Percentiles rank a stretch among this genome's conserved stretches.
These are phyloP conservation scores for Flueggea neowawraea DNA, from an alignment of 441 rosid species.

Conservation along the genomic window DNA sequence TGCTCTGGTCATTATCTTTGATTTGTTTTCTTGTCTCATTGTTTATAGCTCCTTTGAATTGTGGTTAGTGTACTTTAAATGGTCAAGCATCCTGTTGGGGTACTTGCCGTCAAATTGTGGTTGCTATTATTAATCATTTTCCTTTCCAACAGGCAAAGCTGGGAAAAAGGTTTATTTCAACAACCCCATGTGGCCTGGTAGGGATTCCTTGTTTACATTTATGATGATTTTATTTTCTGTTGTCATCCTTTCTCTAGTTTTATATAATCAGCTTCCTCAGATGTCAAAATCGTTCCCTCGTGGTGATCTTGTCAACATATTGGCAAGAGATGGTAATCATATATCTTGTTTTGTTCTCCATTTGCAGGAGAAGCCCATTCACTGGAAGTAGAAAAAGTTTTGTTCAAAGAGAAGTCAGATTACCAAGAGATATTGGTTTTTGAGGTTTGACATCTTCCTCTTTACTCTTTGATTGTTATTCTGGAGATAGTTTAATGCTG, in stretches of 20 bases:
- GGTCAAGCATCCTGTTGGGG: too few species aligned
- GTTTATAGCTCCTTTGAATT: too few species aligned
- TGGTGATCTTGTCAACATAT: too few species aligned
- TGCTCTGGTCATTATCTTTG: constrained; percentile 43
- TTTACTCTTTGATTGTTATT: constrained; percentile 4
- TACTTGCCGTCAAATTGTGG: too few species aligned
- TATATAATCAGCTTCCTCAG: too few species aligned
- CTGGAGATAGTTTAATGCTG: neutral
- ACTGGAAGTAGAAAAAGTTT: constrained; percentile 65
- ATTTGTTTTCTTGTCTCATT: too few species aligned
- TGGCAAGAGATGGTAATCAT: too few species aligned
- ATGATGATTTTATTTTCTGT: too few species aligned
- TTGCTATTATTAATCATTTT: neutral
- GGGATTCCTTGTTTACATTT: neutral
- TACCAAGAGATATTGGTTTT: constrained; percentile 93
- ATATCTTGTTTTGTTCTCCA: constrained; percentile 6
- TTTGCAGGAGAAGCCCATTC: constrained; percentile 95
- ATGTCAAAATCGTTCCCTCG: too few species aligned
- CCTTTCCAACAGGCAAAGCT: constrained; percentile 37
- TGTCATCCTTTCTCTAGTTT: too few species aligned
- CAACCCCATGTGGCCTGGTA: constrained; percentile 99
- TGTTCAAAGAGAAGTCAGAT: constrained; percentile 72
- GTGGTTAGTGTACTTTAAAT: too few species aligned
- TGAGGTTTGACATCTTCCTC: constrained; percentile 48
- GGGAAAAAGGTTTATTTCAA: constrained; percentile 70